Conservation (phyloP, 2,329 filamentous ascomycete genomes). For the Colletotrichum euphorbiae region DNA sequence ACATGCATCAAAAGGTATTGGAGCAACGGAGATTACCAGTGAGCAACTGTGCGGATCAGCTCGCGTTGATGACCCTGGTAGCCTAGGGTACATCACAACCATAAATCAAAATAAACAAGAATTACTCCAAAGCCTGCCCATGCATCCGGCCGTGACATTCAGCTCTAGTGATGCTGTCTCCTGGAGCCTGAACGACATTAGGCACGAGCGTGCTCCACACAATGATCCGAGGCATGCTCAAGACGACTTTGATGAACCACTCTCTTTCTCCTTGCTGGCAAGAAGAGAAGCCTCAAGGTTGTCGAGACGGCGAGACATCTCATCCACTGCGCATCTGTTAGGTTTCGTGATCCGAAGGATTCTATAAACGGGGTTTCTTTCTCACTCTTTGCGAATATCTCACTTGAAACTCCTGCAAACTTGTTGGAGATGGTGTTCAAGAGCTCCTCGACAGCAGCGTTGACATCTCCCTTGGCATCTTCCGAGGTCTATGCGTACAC, state of each 20-base stretch:
- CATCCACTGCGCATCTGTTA: conserved; percentile 76
- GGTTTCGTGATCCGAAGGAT: not conserved
- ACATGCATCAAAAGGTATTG: conserved; percentile 7
- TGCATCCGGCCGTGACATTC: not conserved
- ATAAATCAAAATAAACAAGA: conserved; percentile 28
- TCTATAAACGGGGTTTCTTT: conserved; percentile 36
- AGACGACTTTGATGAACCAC: conserved; percentile 51
- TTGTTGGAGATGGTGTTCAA: conserved; percentile 87
- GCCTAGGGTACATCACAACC: conserved; percentile 20
- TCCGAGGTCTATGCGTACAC: conserved; percentile 51
- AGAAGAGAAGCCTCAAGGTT: conserved; percentile 81
- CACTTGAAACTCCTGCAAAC: conserved; percentile 85
- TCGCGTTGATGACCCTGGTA: conserved; percentile 33
- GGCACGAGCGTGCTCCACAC: not conserved
- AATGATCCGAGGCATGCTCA: conserved; percentile 24
- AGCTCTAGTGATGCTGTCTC: conserved; percentile 13
- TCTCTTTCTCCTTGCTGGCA: conserved; percentile 62
- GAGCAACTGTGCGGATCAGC: conserved; percentile 15
- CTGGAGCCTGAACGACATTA: conserved; percentile 23
- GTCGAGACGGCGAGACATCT: conserved; percentile 89
- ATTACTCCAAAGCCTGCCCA: conserved; percentile 20
- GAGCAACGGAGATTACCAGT: conserved; percentile 20
- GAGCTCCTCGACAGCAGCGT: conserved; percentile 85
- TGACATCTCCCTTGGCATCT: conserved; percentile 70
- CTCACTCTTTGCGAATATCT: conserved; percentile 90